phyloP scores from a whole-genome alignment of 345 rosid genomes.

The Eucalyptus regnans region DNA sequence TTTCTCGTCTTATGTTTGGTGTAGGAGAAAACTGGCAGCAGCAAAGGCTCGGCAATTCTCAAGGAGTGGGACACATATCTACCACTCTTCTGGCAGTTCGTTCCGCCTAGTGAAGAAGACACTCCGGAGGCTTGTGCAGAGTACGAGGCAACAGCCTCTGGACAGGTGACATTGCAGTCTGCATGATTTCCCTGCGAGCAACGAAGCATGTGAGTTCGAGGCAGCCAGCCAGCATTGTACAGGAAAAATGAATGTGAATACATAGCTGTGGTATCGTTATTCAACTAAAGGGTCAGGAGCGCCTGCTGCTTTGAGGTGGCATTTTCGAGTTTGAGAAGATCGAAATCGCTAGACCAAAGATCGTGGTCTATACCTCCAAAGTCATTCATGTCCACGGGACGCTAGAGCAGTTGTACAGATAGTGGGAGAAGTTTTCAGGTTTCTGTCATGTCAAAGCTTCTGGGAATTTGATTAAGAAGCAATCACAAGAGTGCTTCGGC shows the following conservation, averaged over 20 bases:
- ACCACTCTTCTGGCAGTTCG: conserved; percentile 88
- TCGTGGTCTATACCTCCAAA: neutral
- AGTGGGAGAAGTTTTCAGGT: neutral
- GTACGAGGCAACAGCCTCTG: conserved; percentile 54
- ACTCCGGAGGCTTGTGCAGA: conserved; percentile 89
- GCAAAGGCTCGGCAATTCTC: conserved; percentile 64
- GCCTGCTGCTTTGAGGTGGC: neutral
- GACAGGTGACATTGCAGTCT: conserved; percentile 65
- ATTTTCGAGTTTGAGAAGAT: neutral
- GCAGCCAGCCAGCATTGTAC: neutral
- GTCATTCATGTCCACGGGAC: neutral
- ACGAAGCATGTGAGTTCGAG: neutral
- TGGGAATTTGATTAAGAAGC: neutral
- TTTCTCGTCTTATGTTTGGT: neutral
- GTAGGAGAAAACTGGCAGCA: conserved; percentile 93
- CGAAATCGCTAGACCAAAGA: neutral
- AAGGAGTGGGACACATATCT: conserved; percentile 77
- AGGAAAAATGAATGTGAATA: neutral
- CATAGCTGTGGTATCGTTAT: neutral
- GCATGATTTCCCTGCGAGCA: conserved; percentile 18
- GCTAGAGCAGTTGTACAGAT: conserved; percentile 10
- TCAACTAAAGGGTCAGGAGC: neutral
- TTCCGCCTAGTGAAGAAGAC: conserved; percentile 99
- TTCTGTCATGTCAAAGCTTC: neutral
- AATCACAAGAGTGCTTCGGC: neutral